Base-by-base conservation (phyloP, 805 yeast species). In the Clavispora phyllophila region DNA sequence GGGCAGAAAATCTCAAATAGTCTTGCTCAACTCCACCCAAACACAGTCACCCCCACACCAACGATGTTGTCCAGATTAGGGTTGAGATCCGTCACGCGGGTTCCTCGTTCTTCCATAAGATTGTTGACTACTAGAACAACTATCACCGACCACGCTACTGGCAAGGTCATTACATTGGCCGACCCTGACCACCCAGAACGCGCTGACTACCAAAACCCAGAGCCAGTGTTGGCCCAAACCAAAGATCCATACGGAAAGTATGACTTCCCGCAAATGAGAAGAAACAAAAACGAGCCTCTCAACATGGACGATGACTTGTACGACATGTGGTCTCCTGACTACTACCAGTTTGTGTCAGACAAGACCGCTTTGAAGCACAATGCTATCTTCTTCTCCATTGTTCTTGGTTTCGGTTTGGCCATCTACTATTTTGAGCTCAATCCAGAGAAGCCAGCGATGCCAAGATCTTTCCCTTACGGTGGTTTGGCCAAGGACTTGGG, bases 281-380 rank as follows among this genome's bases (percentile, higher is more conserved):
- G 95, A 66, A 86, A 87, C 70, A 71, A 77, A 50, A 76, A 78
- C 50, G 89, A 87, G 48, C 86, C 88, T 23, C 62, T 86, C 50
- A 81, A 81, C 60, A 78, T 81, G 42, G 78, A 81, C 54, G 84
- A 82, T 51, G 96, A 87, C 57, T 67, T 78, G 62, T 72, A 81
- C 57, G 90, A 87, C 62, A 75, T 85, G 73, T 87, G 95, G 95
- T 78, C 95, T 8, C 93, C 95, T 10, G 95, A 87, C 57, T 75
- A 81, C 57, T 79, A 72, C 60, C 79, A 81, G 53, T 61, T 70
- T 29, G 84, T 80, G 26, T 66, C 76, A 31, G 83, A 84, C 62
- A 58, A 63, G 36, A 73, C 77, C 25, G 95, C 95, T 1, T 61
- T 80, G 41, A 72, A 64, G 52, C 78, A 78, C 61, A 75, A 81